Conservation (phyloP, 345 rosid genomes). For the Raphanus sativus region DNA sequence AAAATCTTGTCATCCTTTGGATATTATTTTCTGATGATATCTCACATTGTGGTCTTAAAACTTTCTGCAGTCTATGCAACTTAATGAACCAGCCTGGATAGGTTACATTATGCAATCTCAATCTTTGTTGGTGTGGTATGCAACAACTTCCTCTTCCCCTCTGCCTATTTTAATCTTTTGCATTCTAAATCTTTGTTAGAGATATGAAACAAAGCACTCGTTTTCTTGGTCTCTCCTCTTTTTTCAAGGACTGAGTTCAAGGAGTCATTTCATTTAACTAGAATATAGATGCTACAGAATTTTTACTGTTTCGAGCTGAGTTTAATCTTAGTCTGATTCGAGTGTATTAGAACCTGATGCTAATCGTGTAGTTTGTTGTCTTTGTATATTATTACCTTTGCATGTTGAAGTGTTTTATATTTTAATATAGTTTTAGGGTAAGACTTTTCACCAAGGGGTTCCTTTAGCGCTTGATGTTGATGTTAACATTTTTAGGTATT, state of each 20-base stretch:
- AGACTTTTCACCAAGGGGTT: slow-evolving; percentile 1
- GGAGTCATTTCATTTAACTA: not conserved
- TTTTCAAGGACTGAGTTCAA: not conserved
- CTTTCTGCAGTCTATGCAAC: slow-evolving; percentile 94
- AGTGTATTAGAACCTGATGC: not conserved
- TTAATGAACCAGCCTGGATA: slow-evolving; percentile 84
- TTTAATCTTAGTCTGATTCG: not conserved
- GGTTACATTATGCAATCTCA: slow-evolving; percentile 91
- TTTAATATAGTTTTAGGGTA: slow-evolving; percentile 4
- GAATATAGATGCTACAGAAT: slow-evolving; percentile 3
- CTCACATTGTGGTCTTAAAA: slow-evolving; percentile 24
- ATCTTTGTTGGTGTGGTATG: slow-evolving; percentile 98
- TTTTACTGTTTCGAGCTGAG: not conserved
- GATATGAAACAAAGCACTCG: slow-evolving; percentile 1
- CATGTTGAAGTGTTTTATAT: too few relatives aligned
- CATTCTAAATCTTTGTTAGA: not conserved
- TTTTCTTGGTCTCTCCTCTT: not conserved
- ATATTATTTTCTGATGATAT: slow-evolving; percentile 23
- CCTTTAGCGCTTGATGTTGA: slow-evolving; percentile 13
- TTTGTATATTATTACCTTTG: not conserved
- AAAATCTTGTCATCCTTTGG: slow-evolving; percentile 14
- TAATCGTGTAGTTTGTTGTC: slow-evolving; percentile 1
- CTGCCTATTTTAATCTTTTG: slow-evolving; percentile 9
- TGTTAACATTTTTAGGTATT: slow-evolving; percentile 53
- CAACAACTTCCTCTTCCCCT: slow-evolving; percentile 16